These are phyloP conservation scores for Stephania yunnanensis DNA, from an alignment of 164 flowering plant genomes.

Conservation along the genomic window DNA sequence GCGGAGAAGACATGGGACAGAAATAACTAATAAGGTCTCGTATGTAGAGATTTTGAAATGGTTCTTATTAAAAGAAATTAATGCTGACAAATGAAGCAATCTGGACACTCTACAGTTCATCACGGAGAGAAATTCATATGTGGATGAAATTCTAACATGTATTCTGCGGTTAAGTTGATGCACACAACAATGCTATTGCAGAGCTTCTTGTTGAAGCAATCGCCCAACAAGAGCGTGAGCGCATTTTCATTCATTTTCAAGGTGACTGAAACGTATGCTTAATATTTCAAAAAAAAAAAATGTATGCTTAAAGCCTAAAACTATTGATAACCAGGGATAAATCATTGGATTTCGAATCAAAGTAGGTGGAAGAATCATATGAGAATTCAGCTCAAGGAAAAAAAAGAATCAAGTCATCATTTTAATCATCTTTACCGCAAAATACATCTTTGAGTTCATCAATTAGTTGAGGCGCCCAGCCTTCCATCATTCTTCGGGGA, in stretches of 20 bases:
- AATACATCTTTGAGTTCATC: slow-evolving; percentile 80
- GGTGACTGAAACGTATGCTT: background rate
- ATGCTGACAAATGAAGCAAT: too few species aligned
- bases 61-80: too few species aligned
- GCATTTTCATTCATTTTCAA: background rate
- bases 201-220: background rate
- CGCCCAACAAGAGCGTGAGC: background rate
- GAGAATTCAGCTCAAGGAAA: background rate
- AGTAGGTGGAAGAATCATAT: background rate
- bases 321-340: background rate
- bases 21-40: too few species aligned
- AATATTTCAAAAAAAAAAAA: background rate
- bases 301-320: background rate
- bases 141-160: too few species aligned
- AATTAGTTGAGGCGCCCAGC: slow-evolving; percentile 56
- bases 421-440: slow-evolving; percentile 45
- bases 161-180: background rate
- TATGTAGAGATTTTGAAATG: too few species aligned
- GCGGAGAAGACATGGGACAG: background rate
- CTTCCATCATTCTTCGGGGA: slow-evolving; percentile 57
- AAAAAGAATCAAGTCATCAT: background rate
- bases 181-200: background rate
- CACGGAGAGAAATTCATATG: too few species aligned
- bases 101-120: too few species aligned
- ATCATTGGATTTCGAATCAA: slow-evolving; percentile 1